phyloP scores from a whole-genome alignment of 441 rosid genomes.

The Syzygium malaccense region DNA sequence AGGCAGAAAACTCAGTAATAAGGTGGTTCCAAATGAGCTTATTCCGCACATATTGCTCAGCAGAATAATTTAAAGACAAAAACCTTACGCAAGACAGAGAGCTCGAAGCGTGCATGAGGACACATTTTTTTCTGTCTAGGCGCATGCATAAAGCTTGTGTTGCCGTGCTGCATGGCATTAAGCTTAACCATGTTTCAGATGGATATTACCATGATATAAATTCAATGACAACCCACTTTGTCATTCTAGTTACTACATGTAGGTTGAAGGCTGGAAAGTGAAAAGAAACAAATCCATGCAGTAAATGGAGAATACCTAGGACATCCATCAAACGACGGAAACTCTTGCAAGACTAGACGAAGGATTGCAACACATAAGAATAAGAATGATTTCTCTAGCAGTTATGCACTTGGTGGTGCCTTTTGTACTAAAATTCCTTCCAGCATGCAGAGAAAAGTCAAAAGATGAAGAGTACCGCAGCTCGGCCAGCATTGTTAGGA shows the following conservation, averaged over 20 bases:
- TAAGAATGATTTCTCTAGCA: neutral
- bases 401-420: neutral
- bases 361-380: neutral
- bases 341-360: neutral
- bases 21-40: neutral
- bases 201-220: neutral
- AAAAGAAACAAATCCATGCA: neutral
- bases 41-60: neutral
- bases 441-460: neutral
- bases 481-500: slow-evolving; percentile 72
- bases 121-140: neutral
- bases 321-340: neutral
- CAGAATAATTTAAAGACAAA: neutral
- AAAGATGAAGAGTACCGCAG: slow-evolving; percentile 45
- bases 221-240: neutral
- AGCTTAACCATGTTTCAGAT: neutral
- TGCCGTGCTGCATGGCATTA: neutral
- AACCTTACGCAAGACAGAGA: neutral
- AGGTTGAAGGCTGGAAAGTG: neutral
- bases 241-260: neutral
- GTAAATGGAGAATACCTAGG: neutral
- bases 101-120: neutral
- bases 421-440: neutral
- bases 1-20: neutral
- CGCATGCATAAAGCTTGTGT: neutral